Conservation (phyloP, 164 flowering plant species). For the Aristolochia contorta region DNA sequence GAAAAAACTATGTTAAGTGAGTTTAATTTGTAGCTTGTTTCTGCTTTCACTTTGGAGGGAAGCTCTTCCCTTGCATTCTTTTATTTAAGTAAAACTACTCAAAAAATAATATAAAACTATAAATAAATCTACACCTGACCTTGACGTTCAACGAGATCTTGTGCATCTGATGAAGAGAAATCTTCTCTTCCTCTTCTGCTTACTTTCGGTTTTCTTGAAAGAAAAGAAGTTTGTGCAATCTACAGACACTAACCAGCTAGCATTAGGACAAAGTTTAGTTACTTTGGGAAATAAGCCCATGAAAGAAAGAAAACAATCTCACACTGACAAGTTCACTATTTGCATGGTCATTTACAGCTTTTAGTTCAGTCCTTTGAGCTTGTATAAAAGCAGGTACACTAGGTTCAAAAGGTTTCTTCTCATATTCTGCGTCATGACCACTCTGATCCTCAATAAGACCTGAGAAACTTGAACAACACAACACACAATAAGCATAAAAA, state of each 20-base stretch:
- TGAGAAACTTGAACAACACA: conserved; percentile 76
- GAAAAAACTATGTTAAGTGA: too few relatives aligned
- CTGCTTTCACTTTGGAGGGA: too few relatives aligned
- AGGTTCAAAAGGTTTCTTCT: conserved; percentile 27
- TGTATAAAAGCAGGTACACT: conserved; percentile 20
- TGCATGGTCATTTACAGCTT: conserved; percentile 19
- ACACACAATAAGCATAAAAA: conserved; percentile 37
- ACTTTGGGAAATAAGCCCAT: too few relatives aligned
- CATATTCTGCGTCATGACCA: conserved; percentile 21
- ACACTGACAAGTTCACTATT: conserved; percentile 31
- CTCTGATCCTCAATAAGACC: conserved; percentile 60
- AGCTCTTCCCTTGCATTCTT: too few relatives aligned
- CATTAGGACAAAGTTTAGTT: too few relatives aligned
- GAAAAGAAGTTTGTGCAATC: conserved; percentile 29
- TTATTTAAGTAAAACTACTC: too few relatives aligned
- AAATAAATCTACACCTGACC: conserved; percentile 27
- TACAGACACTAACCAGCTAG: conserved; percentile 18
- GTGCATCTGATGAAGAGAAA: conserved; percentile 15
- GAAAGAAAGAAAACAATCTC: conserved; percentile 7
- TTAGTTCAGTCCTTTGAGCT: conserved; percentile 25
- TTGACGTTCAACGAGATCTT: conserved; percentile 51
- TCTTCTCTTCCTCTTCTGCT: conserved; percentile 47
- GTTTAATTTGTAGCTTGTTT: too few relatives aligned
- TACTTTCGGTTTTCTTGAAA: conserved; percentile 49
- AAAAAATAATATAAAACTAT: background rate